Evolutionary conservation across 2,329 filamentous ascomycete species (phyloP).

Genomic region (Dryadomyces sulphureus): DNA sequence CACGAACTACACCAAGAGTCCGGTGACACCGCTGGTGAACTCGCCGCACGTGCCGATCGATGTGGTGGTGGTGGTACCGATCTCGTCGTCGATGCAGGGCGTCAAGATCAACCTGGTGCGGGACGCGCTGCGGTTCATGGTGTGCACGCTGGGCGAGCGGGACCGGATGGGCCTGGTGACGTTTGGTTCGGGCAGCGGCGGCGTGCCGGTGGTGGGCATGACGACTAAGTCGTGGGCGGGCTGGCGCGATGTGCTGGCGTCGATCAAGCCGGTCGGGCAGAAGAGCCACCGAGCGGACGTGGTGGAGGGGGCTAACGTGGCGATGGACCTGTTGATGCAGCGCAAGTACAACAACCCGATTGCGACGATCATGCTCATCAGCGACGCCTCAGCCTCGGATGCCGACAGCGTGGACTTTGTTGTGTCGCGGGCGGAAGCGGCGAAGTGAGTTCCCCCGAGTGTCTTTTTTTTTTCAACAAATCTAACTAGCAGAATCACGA

Average conservation of each 20-base stretch:
- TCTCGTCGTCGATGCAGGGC: slow-evolving; percentile 98
- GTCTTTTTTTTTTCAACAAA: slow-evolving; percentile 12
- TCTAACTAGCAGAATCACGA: slow-evolving; percentile 68
- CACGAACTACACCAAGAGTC: slow-evolving; percentile 50
- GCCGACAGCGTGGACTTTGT: slow-evolving; percentile 95
- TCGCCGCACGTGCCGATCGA: slow-evolving; percentile 82
- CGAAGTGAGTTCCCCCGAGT: slow-evolving; percentile 53
- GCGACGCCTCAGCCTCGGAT: slow-evolving; percentile 90
- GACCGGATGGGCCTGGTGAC: slow-evolving; percentile 96
- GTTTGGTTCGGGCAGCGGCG: slow-evolving; percentile 86
- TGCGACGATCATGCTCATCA: slow-evolving; percentile 90
- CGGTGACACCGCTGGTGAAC: slow-evolving; percentile 19
- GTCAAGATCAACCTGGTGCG: slow-evolving; percentile 91
- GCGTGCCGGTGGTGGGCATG: slow-evolving; percentile 94
- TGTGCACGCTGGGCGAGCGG: slow-evolving; percentile 74
- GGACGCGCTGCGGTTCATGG: slow-evolving; percentile 84
- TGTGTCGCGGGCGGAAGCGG: slow-evolving; percentile 87
- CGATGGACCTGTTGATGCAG: slow-evolving; percentile 98
- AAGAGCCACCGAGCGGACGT: slow-evolving; percentile 95
- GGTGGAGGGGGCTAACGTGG: slow-evolving; percentile 92
- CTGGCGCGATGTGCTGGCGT: slow-evolving; percentile 73
- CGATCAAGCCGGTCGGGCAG: slow-evolving; percentile 85
- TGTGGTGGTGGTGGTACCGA: slow-evolving; percentile 89
- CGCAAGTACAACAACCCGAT: slow-evolving; percentile 91
- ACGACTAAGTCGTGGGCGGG: slow-evolving; percentile 88